These are phyloP conservation scores for Hyaloscypha variabilis DNA, from an alignment of 495 filamentous ascomycete genomes.

Conservation along the genomic window DNA sequence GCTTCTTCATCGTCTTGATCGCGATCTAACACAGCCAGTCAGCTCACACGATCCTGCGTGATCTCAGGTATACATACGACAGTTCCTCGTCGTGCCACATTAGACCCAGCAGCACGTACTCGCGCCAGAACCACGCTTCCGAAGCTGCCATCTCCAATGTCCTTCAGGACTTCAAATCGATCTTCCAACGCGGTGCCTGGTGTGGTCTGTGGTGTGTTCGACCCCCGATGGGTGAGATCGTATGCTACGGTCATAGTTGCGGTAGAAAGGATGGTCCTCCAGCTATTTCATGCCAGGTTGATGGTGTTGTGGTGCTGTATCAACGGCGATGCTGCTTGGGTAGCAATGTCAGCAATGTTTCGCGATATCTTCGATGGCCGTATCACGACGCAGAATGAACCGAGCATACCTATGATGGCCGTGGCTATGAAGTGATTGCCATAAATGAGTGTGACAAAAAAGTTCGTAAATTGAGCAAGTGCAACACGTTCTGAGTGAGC, in stretches of 20 bases:
- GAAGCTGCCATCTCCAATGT: conserved; percentile 98
- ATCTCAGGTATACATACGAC: conserved; percentile 63
- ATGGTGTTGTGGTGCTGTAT: conserved; percentile 14
- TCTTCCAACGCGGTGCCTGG: conserved; percentile 68
- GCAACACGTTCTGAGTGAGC: too few species aligned
- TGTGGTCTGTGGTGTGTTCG: conserved; percentile 45
- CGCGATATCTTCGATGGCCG: conserved; percentile 8
- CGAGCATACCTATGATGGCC: conserved; percentile 20
- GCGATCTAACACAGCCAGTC: conserved; percentile 71
- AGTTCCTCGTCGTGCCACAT: conserved; percentile 86
- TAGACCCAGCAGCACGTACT: conserved; percentile 85
- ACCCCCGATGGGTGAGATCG: conserved; percentile 61
- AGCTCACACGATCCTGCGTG: conserved; percentile 25
- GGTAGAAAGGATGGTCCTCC: conserved; percentile 1
- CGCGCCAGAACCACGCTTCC: conserved; percentile 92
- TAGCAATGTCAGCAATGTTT: conserved; percentile 15
- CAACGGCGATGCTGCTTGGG: conserved; percentile 22
- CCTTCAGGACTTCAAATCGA: conserved; percentile 94
- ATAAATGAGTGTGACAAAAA: conserved; percentile 1
- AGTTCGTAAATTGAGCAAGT: not conserved
- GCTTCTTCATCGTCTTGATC: conserved; percentile 99
- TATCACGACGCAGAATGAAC: conserved; percentile 1
- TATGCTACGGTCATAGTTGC: conserved; percentile 71
- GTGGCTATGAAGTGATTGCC: conserved; percentile 27
- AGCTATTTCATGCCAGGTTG: conserved; percentile 7